Conservation (phyloP, 495 filamentous ascomycete species). For the Tuber melanosporum region DNA sequence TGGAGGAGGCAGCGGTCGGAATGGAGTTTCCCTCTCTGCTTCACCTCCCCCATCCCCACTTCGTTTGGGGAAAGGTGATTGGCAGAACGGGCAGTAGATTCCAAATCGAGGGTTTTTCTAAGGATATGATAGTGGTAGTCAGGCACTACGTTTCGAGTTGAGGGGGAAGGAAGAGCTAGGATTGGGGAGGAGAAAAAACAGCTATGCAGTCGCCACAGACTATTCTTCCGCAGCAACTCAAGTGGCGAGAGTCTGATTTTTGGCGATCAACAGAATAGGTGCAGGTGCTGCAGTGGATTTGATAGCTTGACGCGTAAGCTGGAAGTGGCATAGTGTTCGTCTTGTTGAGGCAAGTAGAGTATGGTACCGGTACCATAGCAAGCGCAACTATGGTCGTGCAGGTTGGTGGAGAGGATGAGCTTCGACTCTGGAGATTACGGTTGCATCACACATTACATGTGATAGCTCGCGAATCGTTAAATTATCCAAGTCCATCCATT, state of each 20-base stretch:
- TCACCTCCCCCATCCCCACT: conserved; percentile 29
- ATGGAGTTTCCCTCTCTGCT: conserved; percentile 9
- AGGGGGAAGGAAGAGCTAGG: conserved; percentile 14
- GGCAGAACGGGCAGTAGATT: conserved; percentile 59
- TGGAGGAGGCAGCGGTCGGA: conserved; percentile 44
- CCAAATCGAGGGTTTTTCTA: conserved; percentile 63
- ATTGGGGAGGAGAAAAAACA: conserved; percentile 41
- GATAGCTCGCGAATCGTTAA: not conserved
- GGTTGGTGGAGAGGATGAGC: not conserved
- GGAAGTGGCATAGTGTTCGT: conserved; percentile 16
- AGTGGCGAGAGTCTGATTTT: conserved; percentile 46
- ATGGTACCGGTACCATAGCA: not conserved
- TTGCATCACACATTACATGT: not conserved
- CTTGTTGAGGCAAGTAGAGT: not conserved
- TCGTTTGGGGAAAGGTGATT: conserved; percentile 27
- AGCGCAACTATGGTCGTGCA: not conserved
- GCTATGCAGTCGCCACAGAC: conserved; percentile 64
- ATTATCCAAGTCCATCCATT: not conserved
- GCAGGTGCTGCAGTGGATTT: conserved; percentile 26
- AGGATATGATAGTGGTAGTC: conserved; percentile 1
- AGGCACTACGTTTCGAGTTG: not conserved
- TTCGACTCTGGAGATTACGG: not conserved
- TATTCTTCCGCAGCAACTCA: conserved; percentile 59
- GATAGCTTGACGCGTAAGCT: conserved; percentile 18
- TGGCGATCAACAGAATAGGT: conserved; percentile 1